Evolutionary conservation across 2,329 filamentous ascomycete species (phyloP), one percentile per base, ranked within the genome.

Genomic region (Clonostachys rhizophaga): DNA sequence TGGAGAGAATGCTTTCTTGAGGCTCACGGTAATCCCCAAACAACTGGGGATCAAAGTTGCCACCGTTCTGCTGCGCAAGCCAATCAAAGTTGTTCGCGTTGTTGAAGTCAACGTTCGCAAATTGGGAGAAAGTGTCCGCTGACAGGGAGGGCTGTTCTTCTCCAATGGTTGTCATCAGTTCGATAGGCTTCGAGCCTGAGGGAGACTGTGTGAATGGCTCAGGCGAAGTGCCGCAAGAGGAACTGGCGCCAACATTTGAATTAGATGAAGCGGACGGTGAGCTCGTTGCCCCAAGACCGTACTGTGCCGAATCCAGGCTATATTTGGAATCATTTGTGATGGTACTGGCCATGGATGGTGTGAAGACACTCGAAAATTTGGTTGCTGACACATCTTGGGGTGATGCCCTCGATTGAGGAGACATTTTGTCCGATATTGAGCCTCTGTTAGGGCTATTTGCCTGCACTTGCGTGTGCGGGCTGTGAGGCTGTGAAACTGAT

Each of bases 1-100:
- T 84, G 54, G 75, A 72, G 16, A 95, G 69, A 13, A 95, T 78
- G 47, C 86, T 92, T 48, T 90, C 87, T 58, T 95, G 89, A 1
- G 90, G 84, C 60, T 99, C 94, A 45, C 94, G 85, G 67, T 96
- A 97, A 56, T 91, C 89, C 46, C 87, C 89, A 64, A 96, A 97
- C 5, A 97, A 75, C 47, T 94, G 84, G 0, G 94, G 92, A 52
- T 97, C 91, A 58, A 97, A 96, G 53, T 87, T 83, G 47, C 89
- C 89, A 48, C 86, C 85, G 57, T 91, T 92, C 62, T 95, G 88
- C 57, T 86, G 84, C 37, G 84, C 79, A 44, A 94, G 73, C 81
- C 86, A 91, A 62, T 89, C 85, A 56, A 90, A 75, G 55, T 80
- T 79, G 55, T 71, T 75, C 49, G 73, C 66, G 49, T 73, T 66